Conservation (phyloP, 495 filamentous ascomycete genomes). For the Hamigera avellanea region DNA sequence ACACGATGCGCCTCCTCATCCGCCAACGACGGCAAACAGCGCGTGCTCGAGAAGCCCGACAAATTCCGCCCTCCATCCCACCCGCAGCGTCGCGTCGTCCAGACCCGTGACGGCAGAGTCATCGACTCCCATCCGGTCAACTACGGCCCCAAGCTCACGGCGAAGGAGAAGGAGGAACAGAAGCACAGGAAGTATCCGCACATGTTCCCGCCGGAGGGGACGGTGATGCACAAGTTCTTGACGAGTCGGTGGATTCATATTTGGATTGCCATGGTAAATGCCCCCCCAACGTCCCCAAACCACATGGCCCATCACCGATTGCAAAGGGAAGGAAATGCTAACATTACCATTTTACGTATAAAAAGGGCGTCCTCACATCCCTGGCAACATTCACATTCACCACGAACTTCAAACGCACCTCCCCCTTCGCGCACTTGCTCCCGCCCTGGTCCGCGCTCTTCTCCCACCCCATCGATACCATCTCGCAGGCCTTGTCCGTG, state of each 20-base stretch:
- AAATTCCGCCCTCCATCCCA: conserved; percentile 83
- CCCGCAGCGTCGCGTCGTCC: conserved; percentile 42
- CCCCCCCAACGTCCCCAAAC: not conserved
- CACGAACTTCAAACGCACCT: conserved; percentile 56
- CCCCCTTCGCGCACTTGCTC: conserved; percentile 61
- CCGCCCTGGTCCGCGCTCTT: conserved; percentile 49
- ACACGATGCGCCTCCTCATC: conserved; percentile 18
- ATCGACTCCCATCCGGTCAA: conserved; percentile 26
- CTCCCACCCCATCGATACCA: conserved; percentile 49
- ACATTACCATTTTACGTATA: too few relatives aligned
- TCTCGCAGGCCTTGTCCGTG: conserved; percentile 47
- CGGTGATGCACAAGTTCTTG: conserved; percentile 65
- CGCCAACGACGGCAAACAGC: conserved; percentile 28
- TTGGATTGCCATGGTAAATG: conserved; percentile 63
- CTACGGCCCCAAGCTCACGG: conserved; percentile 56
- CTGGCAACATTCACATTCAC: conserved; percentile 58
- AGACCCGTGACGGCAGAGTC: conserved; percentile 16
- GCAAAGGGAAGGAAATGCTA: too few relatives aligned
- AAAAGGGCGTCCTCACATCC: conserved; percentile 51
- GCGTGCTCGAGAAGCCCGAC: conserved; percentile 65
- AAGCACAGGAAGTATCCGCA: conserved; percentile 61
- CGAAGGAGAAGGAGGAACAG: conserved; percentile 48
- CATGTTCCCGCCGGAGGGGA: conserved; percentile 66
- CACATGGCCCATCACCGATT: too few relatives aligned
- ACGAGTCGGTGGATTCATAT: conserved; percentile 61